Percentiles rank a stretch among this genome's conserved stretches.
These are phyloP conservation scores for Naumovozyma castellii DNA, from an alignment of 805 yeast species.

Conservation along the genomic window DNA sequence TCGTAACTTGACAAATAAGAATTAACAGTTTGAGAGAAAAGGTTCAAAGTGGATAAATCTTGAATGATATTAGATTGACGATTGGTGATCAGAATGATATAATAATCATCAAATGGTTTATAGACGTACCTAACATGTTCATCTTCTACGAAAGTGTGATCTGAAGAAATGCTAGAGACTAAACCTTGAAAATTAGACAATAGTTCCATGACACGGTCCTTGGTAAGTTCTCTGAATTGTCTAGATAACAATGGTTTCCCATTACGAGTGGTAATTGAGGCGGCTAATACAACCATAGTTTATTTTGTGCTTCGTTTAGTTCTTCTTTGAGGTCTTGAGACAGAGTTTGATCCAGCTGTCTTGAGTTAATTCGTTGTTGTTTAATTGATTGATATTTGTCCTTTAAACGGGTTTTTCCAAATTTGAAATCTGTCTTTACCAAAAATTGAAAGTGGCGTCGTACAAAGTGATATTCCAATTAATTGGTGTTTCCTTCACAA, in stretches of 20 bases:
- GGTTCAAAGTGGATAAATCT: constrained; percentile 84
- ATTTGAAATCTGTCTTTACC: background rate
- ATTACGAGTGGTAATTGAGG: constrained; percentile 85
- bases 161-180: constrained; percentile 55
- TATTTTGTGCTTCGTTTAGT: constrained; percentile 1
- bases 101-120: constrained; percentile 91
- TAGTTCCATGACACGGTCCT: constrained; percentile 77
- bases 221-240: constrained; percentile 77
- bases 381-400: background rate
- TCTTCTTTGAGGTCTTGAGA: background rate
- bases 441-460: background rate
- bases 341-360: background rate
- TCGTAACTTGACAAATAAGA: constrained; percentile 61
- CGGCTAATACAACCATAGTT: constrained; percentile 72
- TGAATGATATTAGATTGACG: constrained; percentile 85
- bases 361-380: no score
- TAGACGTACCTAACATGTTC: constrained; percentile 86
- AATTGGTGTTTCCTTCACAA: no score
- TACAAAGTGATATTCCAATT: background rate
- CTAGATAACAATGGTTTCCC: constrained; percentile 90
- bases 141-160: constrained; percentile 91
- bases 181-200: constrained; percentile 79
- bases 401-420: background rate
- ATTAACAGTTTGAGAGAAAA: constrained; percentile 75
- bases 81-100: constrained; percentile 84